A percentile compares a stretch with the other conserved stretches of the same genome.
Evolutionary conservation across 176 grass and related monocot genomes (phyloP).

Genomic region (Saccharum spontaneum): DNA sequence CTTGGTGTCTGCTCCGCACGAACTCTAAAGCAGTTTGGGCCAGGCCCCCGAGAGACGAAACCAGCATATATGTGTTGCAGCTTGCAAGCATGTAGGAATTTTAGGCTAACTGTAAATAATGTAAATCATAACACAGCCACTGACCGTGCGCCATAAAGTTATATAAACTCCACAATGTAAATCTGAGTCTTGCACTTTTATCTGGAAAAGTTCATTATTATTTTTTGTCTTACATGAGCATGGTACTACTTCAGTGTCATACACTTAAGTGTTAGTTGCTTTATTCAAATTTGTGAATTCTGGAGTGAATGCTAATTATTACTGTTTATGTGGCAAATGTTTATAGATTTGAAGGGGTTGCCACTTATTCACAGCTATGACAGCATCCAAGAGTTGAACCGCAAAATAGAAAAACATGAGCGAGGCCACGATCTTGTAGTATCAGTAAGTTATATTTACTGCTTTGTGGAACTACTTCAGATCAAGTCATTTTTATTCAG

Average conservation of each 20-base stretch:
- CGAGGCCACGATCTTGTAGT: slow-evolving; percentile 82
- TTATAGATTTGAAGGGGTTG: slow-evolving; percentile 73
- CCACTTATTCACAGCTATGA: slow-evolving; percentile 91
- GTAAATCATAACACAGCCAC: not conserved
- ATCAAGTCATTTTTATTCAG: slow-evolving; percentile 10
- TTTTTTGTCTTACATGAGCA: slow-evolving; percentile 1
- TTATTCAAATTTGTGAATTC: not conserved
- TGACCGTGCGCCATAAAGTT: not conserved
- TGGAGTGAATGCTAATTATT: slow-evolving; percentile 8
- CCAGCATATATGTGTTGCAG: not conserved
- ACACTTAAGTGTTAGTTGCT: slow-evolving; percentile 4
- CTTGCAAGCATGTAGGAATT: not conserved
- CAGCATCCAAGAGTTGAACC: slow-evolving; percentile 95
- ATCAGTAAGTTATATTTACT: slow-evolving; percentile 70
- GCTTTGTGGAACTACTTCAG: slow-evolving; percentile 25
- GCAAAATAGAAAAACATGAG: slow-evolving; percentile 71
- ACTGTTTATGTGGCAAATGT: slow-evolving; percentile 3
- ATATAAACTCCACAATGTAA: slow-evolving; percentile 13
- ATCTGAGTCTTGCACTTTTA: not conserved
- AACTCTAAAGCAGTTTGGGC: too few species aligned
- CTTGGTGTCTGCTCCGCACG: too few species aligned
- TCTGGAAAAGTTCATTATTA: not conserved
- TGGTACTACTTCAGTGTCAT: slow-evolving; percentile 13
- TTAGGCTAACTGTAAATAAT: not conserved
- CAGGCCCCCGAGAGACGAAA: too few species aligned